Base-by-base conservation (phyloP, 1,284 basidiomycete genomes). In the Puccinia horiana region DNA sequence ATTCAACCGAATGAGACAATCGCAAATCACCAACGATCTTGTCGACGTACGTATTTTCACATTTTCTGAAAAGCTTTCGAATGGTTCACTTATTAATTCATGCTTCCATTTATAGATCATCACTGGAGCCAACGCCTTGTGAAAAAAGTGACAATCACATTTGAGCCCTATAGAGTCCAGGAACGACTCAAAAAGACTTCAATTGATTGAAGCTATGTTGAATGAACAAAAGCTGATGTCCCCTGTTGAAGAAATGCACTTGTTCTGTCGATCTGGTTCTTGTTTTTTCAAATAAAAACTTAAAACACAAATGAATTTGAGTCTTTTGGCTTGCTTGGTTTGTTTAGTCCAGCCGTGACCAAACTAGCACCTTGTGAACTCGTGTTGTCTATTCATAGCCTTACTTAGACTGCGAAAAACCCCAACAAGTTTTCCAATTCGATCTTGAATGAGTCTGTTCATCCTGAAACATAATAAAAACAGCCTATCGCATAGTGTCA, bases 1-100 rank as follows among this genome's bases (percentile, higher is more conserved):
- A 40, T 82, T 82, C 61, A 82, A 82, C 74, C 74, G 81, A 37
- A 76, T 82, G 81, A 76, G 81, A 82, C 81, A 82, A 63, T 76
- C 81, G 18, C 74, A 82, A 69, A 82, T 82, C 74, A 82, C 81
- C 29, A 82, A 82, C 72, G 81, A 82, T 49, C 65, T 82, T 26
- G 81, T 82, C n/a, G 81, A 82, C 54, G 81, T 82, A 76, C 37
- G 81, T 58, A 20, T 40, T 37, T 40, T 16, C 23, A n/a, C 16
- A n/a, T 35, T 63, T 26, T n/a, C 2, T 72, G 16, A 44, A 3
- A 29, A 56, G 2, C n/a, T 12, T 23, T 61, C 40, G 54, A 9
- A 37, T 63, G 1, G 4, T 54, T 14, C 1, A 35, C 49, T 70
- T 35, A n/a, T n/a, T 52, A n/a, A 1, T 58, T 32, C 70, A 3